Evolutionary conservation across 2,329 filamentous ascomycete genomes (phyloP).

Genomic region (Thelonectria discophora): DNA sequence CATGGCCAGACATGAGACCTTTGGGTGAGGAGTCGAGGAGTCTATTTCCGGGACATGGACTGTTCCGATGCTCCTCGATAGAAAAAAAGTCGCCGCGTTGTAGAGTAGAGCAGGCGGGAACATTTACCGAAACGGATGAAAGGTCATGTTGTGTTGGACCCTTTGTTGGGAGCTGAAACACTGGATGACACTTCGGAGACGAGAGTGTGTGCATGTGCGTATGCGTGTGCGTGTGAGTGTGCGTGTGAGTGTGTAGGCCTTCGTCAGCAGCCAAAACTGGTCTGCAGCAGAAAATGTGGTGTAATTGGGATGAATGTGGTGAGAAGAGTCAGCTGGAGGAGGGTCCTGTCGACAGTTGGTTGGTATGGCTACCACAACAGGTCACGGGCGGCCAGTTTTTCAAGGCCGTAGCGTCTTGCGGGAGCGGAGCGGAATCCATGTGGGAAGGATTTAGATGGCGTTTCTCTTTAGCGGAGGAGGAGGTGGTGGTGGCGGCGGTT

Average conservation of each 20-base stretch:
- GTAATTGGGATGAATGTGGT: slow-evolving; percentile 6
- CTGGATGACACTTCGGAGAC: neutral
- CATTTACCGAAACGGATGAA: neutral
- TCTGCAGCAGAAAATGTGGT: neutral
- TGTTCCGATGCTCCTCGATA: slow-evolving; percentile 8
- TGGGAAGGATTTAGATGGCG: neutral
- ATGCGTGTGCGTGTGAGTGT: no score
- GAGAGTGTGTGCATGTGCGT: no score
- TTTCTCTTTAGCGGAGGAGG: neutral
- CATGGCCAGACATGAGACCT: neutral
- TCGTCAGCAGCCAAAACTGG: neutral
- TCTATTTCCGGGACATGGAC: slow-evolving; percentile 17
- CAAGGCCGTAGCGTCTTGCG: neutral
- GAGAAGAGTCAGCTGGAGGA: slow-evolving; percentile 12
- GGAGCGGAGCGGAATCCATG: neutral
- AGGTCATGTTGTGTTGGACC: neutral
- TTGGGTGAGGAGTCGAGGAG: slow-evolving; percentile 20
- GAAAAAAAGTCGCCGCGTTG: neutral
- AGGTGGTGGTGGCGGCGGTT: neutral
- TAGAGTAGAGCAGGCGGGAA: neutral
- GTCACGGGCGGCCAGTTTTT: slow-evolving; percentile 1
- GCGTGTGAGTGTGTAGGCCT: neutral
- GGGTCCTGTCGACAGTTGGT: slow-evolving; percentile 16
- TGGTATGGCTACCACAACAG: slow-evolving; percentile 2
- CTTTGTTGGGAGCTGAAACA: neutral